A percentile compares a stretch with the other conserved stretches of the same genome.
phyloP scores from a whole-genome alignment of 164 flowering plant species.

The Annona squamosa region DNA sequence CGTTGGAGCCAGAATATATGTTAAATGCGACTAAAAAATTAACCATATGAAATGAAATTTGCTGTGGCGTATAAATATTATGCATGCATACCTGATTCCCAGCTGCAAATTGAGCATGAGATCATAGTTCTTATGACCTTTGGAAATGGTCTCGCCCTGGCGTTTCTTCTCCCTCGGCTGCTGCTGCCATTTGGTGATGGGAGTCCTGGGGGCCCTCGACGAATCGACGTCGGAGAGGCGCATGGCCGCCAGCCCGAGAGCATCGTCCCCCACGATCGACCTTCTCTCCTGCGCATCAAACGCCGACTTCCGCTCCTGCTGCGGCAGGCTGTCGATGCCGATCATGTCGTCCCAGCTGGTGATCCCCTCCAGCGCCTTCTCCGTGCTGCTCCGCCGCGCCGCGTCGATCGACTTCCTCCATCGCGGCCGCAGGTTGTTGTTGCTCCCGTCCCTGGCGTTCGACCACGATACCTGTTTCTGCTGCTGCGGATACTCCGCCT shows the following conservation, averaged over 20 bases:
- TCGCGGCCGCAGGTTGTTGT: conserved; percentile 24
- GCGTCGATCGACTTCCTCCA: conserved; percentile 64
- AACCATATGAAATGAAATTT: no score
- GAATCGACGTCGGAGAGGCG: conserved; percentile 18
- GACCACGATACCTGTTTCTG: conserved; percentile 29
- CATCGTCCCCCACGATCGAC: conserved; percentile 10
- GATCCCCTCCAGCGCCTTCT: conserved; percentile 32
- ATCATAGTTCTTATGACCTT: conserved; percentile 38
- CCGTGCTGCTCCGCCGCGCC: conserved; percentile 30
- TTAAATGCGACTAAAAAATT: no score
- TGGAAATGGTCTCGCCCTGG: conserved; percentile 54
- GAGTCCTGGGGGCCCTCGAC: conserved; percentile 8
- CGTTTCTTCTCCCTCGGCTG: conserved; percentile 35
- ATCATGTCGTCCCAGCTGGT: conserved; percentile 32
- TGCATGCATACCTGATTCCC: conserved; percentile 22
- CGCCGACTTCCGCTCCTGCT: conserved; percentile 13
- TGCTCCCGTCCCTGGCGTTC: conserved; percentile 23
- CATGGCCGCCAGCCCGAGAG: conserved; percentile 25
- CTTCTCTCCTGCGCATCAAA: conserved; percentile 13
- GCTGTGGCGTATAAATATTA: no score
- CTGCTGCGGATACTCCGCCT: conserved; percentile 18
- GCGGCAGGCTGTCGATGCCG: not conserved
- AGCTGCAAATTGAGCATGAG: conserved; percentile 40
- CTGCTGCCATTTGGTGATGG: conserved; percentile 19
- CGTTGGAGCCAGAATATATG: no score